These are phyloP conservation scores for Podospora pseudocomata DNA, from an alignment of 495 filamentous ascomycete genomes.

Conservation along the genomic window DNA sequence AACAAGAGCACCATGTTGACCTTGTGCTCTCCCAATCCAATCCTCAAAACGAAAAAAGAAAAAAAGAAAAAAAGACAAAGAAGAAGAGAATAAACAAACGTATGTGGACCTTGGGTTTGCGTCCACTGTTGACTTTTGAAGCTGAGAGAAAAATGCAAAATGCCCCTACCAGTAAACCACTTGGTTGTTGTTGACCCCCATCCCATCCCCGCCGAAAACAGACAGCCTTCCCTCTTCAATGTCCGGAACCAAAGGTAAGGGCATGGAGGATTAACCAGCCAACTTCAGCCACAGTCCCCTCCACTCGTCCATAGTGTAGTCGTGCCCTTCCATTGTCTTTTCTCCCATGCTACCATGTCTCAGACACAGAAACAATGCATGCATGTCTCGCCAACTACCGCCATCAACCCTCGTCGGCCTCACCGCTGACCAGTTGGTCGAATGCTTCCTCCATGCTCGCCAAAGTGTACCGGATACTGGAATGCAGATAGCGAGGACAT, in stretches of 20 bases:
- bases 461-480: background rate
- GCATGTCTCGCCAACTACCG: background rate
- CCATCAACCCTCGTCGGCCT: background rate
- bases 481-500: background rate
- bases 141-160: background rate
- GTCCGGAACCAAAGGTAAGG: background rate
- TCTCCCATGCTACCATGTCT: background rate
- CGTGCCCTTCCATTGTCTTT: background rate
- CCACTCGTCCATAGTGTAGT: background rate
- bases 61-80: background rate
- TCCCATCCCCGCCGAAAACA: background rate
- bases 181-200: background rate
- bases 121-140: background rate
- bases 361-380: background rate
- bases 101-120: background rate
- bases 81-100: background rate
- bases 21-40: background rate
- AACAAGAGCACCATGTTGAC: too few relatives aligned
- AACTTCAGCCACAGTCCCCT: background rate
- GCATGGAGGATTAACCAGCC: background rate
- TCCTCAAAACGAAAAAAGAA: background rate
- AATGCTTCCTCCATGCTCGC: background rate
- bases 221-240: background rate
- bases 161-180: background rate
- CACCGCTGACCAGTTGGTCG: background rate